Evolutionary conservation across 2,329 filamentous ascomycete genomes (phyloP), one percentile per base, ranked within the genome.

Genomic region (Clarireedia paspali): DNA sequence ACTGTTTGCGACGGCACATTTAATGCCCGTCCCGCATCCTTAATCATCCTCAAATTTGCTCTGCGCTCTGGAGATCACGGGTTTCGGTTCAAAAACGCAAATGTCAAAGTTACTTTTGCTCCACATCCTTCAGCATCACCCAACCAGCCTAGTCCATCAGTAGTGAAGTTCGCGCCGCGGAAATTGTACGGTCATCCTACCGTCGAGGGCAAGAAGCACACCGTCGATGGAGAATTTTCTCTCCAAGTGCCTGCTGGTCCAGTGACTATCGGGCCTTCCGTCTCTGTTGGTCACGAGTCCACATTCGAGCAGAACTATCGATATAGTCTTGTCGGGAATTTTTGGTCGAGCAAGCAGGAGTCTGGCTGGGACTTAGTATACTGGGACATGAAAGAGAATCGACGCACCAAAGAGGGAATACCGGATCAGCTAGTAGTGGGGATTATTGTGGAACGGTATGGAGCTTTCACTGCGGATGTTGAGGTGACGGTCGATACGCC

Each of bases 11-110:
- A 62, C 23, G 60, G 59, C 2, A 60, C 59, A 12, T 60, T 56
- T 27, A 30, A 59, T 12, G 54, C 47, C 4, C 53, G 44, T 1
- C 58, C 53, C 10, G 56, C 60, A 1, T 55, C 58, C 0, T 40
- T 61, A 5, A 38, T 60, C 5, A 42, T 60, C 17, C 59, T 61
- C 30, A 57, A 58, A 24, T 61, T 75, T 1, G 73, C 73, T 3
- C 49, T 61, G 5, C 47, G 58, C 4, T 58, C 58, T 3, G 60
- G 60, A 3, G 48, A 54, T 17, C 60, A 60, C 12, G 58, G 53
- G 1, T 60, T 61, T 14, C 56, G 56, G 4, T 61, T 61, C 46
- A 60, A 60, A 15, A 57, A 59, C 12, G 55, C 60, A 2, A 60
- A 53, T 36, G 23, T 62, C 6, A 62, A 59, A 17, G 53, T 60